Evolutionary conservation across 805 yeast species (phyloP).

Genomic region (Metschnikowia reukaufii): DNA sequence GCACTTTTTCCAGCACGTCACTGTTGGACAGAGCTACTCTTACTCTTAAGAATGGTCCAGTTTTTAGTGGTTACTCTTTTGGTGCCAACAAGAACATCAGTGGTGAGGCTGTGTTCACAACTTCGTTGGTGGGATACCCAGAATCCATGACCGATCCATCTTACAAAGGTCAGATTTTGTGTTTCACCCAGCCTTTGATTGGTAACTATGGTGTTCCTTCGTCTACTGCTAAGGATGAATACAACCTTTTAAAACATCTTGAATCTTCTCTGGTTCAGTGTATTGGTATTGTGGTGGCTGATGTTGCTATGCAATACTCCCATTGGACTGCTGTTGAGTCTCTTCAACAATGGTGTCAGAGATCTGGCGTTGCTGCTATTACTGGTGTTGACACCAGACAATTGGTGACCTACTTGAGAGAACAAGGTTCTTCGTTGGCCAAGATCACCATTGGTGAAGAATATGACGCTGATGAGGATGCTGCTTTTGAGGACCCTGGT

Average conservation of each 20-base stretch:
- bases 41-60: conserved; percentile 89
- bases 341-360: conserved; percentile 91
- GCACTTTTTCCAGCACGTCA: conserved; percentile 34
- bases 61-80: conserved; percentile 88
- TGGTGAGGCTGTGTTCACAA: conserved; percentile 98
- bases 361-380: conserved; percentile 92
- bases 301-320: conserved; percentile 92
- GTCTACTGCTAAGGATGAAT: conserved; percentile 75
- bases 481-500: conserved; percentile 89
- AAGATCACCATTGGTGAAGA: conserved; percentile 87
- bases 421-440: conserved; percentile 93
- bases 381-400: conserved; percentile 98
- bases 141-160: conserved; percentile 99
- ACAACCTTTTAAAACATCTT: conserved; percentile 80
- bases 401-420: conserved; percentile 88
- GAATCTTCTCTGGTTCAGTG: conserved; percentile 92
- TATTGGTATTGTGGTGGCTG: conserved; percentile 94
- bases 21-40: conserved; percentile 79
- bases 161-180: conserved; percentile 93
- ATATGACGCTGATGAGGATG: conserved; percentile 88
- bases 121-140: conserved; percentile 97
- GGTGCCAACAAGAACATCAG: conserved; percentile 92
- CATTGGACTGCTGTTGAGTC: conserved; percentile 99
- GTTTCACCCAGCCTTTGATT: conserved; percentile 94
- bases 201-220: conserved; percentile 99